Conservation (phyloP, 805 yeast species). For the Ogataea ganodermae region DNA sequence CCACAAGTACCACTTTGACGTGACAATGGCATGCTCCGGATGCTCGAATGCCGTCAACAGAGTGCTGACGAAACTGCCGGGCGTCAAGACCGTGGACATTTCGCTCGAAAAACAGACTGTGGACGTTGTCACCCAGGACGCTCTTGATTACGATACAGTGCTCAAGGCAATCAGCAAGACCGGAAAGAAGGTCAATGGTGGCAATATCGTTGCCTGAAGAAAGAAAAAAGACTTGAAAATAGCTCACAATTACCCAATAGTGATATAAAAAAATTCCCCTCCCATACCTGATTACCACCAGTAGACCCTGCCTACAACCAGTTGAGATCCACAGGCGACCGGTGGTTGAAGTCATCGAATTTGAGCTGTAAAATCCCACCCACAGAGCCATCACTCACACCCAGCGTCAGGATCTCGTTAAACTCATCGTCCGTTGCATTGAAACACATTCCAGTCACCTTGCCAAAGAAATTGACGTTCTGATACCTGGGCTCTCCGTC, state of each 20-base stretch:
- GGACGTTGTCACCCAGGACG: constrained; percentile 60
- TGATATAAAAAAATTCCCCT: background rate
- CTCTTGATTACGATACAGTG: constrained; percentile 74
- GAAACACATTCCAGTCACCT: constrained; percentile 57
- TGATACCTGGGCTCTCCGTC: constrained; percentile 35
- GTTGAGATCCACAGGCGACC: constrained; percentile 14
- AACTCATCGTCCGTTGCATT: constrained; percentile 40
- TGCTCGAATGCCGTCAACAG: constrained; percentile 86
- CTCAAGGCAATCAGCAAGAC: constrained; percentile 81
- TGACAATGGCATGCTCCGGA: constrained; percentile 82
- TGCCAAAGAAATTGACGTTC: constrained; percentile 56
- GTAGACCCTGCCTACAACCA: constrained; percentile 16
- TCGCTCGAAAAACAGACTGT: constrained; percentile 83
- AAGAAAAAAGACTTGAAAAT: background rate
- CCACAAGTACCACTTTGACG: constrained; percentile 76
- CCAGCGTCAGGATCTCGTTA: constrained; percentile 53
- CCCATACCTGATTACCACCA: background rate
- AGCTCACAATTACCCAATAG: constrained; percentile 1
- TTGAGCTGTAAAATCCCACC: constrained; percentile 60
- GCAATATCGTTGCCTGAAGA: constrained; percentile 45
- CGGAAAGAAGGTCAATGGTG: constrained; percentile 78
- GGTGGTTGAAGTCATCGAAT: constrained; percentile 20
- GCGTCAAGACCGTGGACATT: constrained; percentile 71
- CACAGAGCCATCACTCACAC: constrained; percentile 53
- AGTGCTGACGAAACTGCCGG: constrained; percentile 68